Percentiles rank a stretch among this genome's conserved stretches.
Evolutionary conservation across 2,329 filamentous ascomycete genomes (phyloP).

Genomic region (Penicillium hesseltinei): DNA sequence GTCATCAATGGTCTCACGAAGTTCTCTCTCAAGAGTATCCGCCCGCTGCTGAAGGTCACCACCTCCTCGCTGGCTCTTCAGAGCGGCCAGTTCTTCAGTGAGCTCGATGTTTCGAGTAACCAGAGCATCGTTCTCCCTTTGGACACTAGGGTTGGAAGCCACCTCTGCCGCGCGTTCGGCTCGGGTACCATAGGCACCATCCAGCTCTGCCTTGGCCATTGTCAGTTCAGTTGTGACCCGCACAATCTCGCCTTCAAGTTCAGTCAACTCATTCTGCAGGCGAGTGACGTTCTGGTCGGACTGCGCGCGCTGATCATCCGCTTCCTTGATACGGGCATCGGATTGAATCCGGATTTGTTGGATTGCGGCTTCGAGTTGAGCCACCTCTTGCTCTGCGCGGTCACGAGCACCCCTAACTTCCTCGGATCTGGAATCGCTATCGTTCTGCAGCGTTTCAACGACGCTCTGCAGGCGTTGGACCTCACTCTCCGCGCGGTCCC

Average conservation of each 20-base stretch:
- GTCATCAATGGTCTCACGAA: conserved; percentile 66
- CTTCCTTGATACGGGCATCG: conserved; percentile 27
- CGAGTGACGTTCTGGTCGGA: conserved; percentile 41
- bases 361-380: conserved; percentile 31
- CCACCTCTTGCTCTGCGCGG: conserved; percentile 28
- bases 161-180: conserved; percentile 67
- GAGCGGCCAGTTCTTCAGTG: conserved; percentile 47
- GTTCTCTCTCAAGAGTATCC: conserved; percentile 60
- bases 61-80: conserved; percentile 37
- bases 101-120: conserved; percentile 49
- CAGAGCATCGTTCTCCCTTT: conserved; percentile 59
- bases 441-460: conserved; percentile 18
- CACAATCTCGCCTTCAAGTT: conserved; percentile 63
- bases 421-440: conserved; percentile 18
- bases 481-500: conserved; percentile 25
- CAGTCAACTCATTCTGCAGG: conserved; percentile 51
- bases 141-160: conserved; percentile 56
- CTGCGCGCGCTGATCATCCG: conserved; percentile 21
- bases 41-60: conserved; percentile 49
- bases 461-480: conserved; percentile 27
- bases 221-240: conserved; percentile 75
- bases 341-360: conserved; percentile 34
- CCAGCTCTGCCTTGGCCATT: conserved; percentile 86
- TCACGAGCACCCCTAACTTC: conserved; percentile 26
- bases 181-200: conserved; percentile 84